Evolutionary conservation across 2,329 filamentous ascomycete genomes (phyloP), one percentile per base, ranked within the genome.

Genomic region (Hymenoscyphus albidus): DNA sequence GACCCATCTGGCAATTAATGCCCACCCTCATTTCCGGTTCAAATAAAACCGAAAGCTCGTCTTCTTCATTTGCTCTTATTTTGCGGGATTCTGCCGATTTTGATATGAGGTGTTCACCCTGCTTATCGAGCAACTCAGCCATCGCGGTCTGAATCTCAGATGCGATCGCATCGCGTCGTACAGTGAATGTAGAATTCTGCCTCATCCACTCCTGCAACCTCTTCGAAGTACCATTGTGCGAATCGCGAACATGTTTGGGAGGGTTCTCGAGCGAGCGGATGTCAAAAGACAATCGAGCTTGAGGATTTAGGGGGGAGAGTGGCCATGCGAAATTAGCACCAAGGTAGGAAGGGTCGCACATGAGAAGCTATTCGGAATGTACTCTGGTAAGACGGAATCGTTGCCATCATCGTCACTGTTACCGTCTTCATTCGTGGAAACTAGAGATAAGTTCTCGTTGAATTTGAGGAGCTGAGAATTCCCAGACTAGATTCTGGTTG

Each of bases 161-260:
- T 38, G 31, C 56, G 27, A 68, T 69, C 32, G 27, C 61, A 59
- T 67, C 69, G 59, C 65, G 61, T 18, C 63, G 56, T 14, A 32
- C 32, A 16, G 63, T 44, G 35, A 70, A 70, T 4, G 31, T 39
- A 9, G 60, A 35, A 31, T 68, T 68, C 10, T 59, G 32, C 14
- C 57, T 22, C 61, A 68, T 51, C 69, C 69, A 70, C 35, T 70
- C 69, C 54, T 65, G 62, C 1, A 69, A 42, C 9, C 68, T 59
- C 35, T 63, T 63, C 2, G 63, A 68, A 9, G 57, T 68, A 2
- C 69, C 69, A 56, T 65, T 65, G 35, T 67, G 48, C 4, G 62
- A 16, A 59, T 69, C 69, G n/a, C 68, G 60, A 55, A 70, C 64
- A 62, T 67, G 54, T 42, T 69, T 69, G 9, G 69, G 68, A 6